Conservation (phyloP, 2,329 filamentous ascomycete species). For the Colletotrichum abscissum region DNA sequence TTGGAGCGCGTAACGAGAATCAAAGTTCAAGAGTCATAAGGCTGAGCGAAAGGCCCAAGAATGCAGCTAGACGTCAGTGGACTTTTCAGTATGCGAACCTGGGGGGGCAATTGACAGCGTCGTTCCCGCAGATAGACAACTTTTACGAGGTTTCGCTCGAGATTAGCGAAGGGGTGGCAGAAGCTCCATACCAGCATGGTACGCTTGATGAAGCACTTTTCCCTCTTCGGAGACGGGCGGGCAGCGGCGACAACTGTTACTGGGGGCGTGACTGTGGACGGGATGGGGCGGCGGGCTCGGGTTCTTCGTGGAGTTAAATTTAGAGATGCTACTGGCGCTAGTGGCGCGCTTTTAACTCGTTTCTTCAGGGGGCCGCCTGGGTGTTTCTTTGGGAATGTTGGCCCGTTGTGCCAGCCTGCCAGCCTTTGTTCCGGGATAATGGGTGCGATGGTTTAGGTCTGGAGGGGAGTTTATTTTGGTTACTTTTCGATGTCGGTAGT, state of each 20-base stretch:
- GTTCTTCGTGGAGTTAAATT: slow-evolving; percentile 19
- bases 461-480: not conserved
- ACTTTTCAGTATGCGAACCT: not conserved
- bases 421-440: not conserved
- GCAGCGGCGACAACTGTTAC: not conserved
- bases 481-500: not conserved
- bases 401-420: too few relatives aligned
- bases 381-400: slow-evolving; percentile 1
- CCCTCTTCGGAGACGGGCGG: not conserved
- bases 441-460: not conserved
- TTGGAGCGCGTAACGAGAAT: not conserved
- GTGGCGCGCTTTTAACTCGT: not conserved
- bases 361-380: slow-evolving; percentile 7
- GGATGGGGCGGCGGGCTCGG: slow-evolving; percentile 4
- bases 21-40: not conserved
- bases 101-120: not conserved
- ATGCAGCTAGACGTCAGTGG: not conserved
- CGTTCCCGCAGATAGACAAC: not conserved
- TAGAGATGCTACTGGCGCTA: slow-evolving; percentile 27
- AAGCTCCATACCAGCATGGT: slow-evolving; percentile 9
- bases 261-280: not conserved
- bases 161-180: slow-evolving; percentile 27
- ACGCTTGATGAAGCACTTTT: not conserved
- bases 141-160: slow-evolving; percentile 16
- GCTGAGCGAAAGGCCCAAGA: slow-evolving; percentile 3